Percentiles rank a stretch among this genome's conserved stretches.
phyloP scores from a whole-genome alignment of 441 rosid genomes.

The Dalechampia spathulata region DNA sequence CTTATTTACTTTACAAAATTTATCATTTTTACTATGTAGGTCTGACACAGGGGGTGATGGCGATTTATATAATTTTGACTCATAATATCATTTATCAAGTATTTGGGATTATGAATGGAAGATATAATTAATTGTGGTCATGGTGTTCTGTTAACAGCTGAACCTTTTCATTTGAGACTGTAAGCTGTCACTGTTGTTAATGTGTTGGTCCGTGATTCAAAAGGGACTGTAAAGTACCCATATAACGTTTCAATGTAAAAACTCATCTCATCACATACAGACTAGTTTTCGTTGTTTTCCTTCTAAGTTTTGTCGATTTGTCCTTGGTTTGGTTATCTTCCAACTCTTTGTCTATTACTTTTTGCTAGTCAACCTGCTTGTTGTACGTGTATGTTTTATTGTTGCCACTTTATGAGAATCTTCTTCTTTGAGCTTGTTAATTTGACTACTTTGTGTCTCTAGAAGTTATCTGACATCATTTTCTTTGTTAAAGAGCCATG shows the following conservation, averaged over 20 bases:
- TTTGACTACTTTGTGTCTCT: background rate
- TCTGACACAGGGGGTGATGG: background rate
- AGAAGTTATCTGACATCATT: slow-evolving; percentile 19
- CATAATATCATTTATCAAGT: background rate
- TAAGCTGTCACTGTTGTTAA: background rate
- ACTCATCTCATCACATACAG: background rate
- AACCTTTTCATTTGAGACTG: background rate
- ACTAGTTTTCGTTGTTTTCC: background rate
- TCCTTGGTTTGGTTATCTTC: background rate
- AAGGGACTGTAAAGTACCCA: background rate
- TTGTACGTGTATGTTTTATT: background rate
- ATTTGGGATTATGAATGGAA: background rate
- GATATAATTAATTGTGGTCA: background rate
- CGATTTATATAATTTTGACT: background rate
- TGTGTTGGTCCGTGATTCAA: background rate
- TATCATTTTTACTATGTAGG: background rate
- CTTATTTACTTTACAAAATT: background rate
- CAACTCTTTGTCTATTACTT: background rate
- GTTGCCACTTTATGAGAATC: background rate
- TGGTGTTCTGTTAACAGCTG: background rate
- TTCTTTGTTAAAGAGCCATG: slow-evolving; percentile 89
- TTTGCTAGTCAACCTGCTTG: too few species aligned
- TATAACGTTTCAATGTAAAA: background rate
- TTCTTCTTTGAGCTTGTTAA: slow-evolving; percentile 4
- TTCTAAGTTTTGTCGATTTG: background rate